Evolutionary conservation across 2,329 filamentous ascomycete species (phyloP), one percentile per base, ranked within the genome.

Genomic region (Seiridium cupressi): DNA sequence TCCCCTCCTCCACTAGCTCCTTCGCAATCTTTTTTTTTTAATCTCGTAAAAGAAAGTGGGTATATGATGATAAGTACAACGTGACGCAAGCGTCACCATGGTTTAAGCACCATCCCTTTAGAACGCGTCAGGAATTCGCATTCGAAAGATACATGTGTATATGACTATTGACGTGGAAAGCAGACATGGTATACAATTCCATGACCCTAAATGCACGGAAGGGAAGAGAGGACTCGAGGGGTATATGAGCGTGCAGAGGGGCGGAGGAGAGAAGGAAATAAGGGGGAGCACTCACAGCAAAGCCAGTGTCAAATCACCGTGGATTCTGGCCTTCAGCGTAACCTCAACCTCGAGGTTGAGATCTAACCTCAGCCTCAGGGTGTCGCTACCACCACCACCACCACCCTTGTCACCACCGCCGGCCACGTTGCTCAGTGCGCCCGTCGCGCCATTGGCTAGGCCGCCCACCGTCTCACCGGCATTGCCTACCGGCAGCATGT

Each of bases 311-410:
- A 96, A 77, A 78, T 96, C 92, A 72, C 92, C 92, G 66, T 93
- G 88, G 67, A 95, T 93, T 75, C 89, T 89, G 31, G 91, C 91
- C 81, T 95, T 95, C 61, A 95, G 83, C 69, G 93, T 89, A 64
- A 95, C 91, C 75, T 95, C 91, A 58, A 95, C 84, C 68, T 95
- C 91, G 61, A 95, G 79, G 74, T 95, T 95, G 62, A 93, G 81
- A 70, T 95, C 91, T 18, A 94, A 78, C 54, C 89, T 84, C 68
- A 95, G 76, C 69, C 89, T 88, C 70, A 93, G 77, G 34, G 90
- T 90, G 68, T 93, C 71, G 44, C 67, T 81, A 69, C 81, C 79
- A 69, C 81, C 79, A 67, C 73, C 70, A 48, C 68, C 67, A 18
- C 60, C 62, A n/a, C 55, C 51, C 18, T 57, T 34, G 7, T 67